phyloP scores from a whole-genome alignment of 305 asterid genomes.

The Plantago coronopus region DNA sequence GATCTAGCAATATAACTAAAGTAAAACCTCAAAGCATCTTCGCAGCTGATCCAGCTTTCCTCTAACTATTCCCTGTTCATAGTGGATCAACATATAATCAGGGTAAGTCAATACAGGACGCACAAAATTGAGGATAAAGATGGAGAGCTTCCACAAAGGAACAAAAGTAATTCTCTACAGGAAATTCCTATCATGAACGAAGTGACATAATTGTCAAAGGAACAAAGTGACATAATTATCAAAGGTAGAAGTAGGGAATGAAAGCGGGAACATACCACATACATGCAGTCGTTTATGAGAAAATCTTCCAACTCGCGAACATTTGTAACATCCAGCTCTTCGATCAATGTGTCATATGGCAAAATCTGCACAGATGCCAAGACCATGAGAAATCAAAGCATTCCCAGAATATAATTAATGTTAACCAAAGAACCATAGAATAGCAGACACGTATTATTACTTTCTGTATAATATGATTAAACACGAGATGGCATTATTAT shows the following conservation, averaged over 20 bases:
- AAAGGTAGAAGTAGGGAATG: constrained; percentile 5
- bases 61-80: constrained; percentile 81
- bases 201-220: constrained; percentile 2
- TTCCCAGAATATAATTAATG: too few relatives aligned
- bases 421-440: too few relatives aligned
- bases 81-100: constrained; percentile 18
- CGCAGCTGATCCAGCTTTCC: constrained; percentile 97
- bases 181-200: constrained; percentile 6
- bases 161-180: neutral
- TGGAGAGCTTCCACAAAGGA: constrained; percentile 1
- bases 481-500: constrained; percentile 5
- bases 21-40: constrained; percentile 89
- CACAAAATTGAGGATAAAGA: constrained; percentile 6
- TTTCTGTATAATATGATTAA: too few relatives aligned
- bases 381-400: constrained; percentile 8
- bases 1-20: constrained; percentile 10
- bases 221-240: too few relatives aligned
- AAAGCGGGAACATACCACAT: constrained; percentile 65
- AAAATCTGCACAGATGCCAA: constrained; percentile 52
- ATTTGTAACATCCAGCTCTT: constrained; percentile 85
- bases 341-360: constrained; percentile 82
- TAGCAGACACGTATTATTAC: too few relatives aligned
- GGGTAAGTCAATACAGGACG: constrained; percentile 9
- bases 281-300: constrained; percentile 96
- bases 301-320: constrained; percentile 97